A percentile compares a stretch with the other conserved stretches of the same genome.
Evolutionary conservation across 441 rosid genomes (phyloP).

Genomic region (Oxalis stricta): DNA sequence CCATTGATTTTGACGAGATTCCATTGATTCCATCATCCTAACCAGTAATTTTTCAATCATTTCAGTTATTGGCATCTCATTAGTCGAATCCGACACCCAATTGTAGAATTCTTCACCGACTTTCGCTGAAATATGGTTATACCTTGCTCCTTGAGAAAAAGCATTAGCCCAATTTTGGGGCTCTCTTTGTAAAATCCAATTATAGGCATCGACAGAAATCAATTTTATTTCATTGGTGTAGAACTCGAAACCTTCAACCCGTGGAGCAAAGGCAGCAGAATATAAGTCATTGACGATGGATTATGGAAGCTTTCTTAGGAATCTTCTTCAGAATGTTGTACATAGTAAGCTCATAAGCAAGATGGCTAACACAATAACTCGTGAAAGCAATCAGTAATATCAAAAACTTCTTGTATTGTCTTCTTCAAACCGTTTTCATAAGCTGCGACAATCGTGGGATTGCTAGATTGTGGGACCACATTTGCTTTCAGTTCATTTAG

Average conservation of each 20-base stretch:
- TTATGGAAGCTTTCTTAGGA: constrained; percentile 61
- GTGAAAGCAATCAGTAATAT: constrained; percentile 31
- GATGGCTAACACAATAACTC: constrained; percentile 54
- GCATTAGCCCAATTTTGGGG: constrained; percentile 70
- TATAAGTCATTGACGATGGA: constrained; percentile 50
- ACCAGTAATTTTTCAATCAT: constrained; percentile 51
- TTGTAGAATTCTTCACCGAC: constrained; percentile 51
- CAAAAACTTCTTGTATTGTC: constrained; percentile 39
- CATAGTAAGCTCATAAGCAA: constrained; percentile 48
- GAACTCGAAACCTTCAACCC: constrained; percentile 32
- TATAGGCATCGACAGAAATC: constrained; percentile 55
- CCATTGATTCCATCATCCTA: constrained; percentile 58
- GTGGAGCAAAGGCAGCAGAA: constrained; percentile 44
- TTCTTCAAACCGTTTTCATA: constrained; percentile 45
- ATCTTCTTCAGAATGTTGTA: constrained; percentile 44
- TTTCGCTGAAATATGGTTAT: constrained; percentile 43
- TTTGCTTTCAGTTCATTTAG: constrained; percentile 35
- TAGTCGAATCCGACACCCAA: constrained; percentile 67
- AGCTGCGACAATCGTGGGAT: constrained; percentile 55
- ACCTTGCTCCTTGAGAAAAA: constrained; percentile 50
- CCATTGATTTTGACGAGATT: constrained; percentile 41
- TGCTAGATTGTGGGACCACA: constrained; percentile 28
- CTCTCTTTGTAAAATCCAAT: constrained; percentile 58
- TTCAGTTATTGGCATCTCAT: constrained; percentile 57
- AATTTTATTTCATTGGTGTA: constrained; percentile 39